Percentiles rank a stretch among this genome's conserved stretches.
These are phyloP conservation scores for Myriosclerotinia duriaeana DNA, from an alignment of 2,329 filamentous ascomycete species.

Conservation along the genomic window DNA sequence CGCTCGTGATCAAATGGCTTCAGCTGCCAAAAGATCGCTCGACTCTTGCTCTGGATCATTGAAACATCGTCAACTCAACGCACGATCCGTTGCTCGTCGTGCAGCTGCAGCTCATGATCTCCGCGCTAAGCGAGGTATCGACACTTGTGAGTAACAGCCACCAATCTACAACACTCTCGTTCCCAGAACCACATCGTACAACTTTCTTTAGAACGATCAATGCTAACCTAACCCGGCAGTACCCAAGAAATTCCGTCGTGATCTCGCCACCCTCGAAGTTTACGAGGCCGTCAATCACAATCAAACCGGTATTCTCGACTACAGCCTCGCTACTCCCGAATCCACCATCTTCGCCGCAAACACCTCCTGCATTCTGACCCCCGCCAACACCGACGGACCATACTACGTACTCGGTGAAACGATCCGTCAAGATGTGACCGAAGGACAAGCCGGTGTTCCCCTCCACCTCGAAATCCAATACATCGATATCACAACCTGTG, in stretches of 20 bases:
- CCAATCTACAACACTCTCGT: no score
- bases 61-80: constrained; percentile 41
- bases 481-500: constrained; percentile 47
- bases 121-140: constrained; percentile 11
- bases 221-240: not conserved
- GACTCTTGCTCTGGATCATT: constrained; percentile 42
- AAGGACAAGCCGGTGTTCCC: constrained; percentile 50
- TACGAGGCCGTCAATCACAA: constrained; percentile 26
- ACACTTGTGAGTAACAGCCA: constrained; percentile 2
- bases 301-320: constrained; percentile 14
- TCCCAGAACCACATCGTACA: no score
- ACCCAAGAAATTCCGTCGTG: constrained; percentile 22
- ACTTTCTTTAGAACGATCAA: no score
- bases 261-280: constrained; percentile 21
- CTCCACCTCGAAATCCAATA: constrained; percentile 54
- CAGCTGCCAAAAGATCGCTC: constrained; percentile 29
- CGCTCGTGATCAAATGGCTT: constrained; percentile 20
- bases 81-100: constrained; percentile 40
- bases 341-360: constrained; percentile 43
- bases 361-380: constrained; percentile 50
- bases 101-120: constrained; percentile 37
- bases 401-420: constrained; percentile 45
- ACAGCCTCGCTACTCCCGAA: constrained; percentile 23
- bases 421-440: constrained; percentile 49
- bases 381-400: constrained; percentile 54